Conservation (phyloP, 1,284 basidiomycete species). For the Meira miltonrushii region DNA sequence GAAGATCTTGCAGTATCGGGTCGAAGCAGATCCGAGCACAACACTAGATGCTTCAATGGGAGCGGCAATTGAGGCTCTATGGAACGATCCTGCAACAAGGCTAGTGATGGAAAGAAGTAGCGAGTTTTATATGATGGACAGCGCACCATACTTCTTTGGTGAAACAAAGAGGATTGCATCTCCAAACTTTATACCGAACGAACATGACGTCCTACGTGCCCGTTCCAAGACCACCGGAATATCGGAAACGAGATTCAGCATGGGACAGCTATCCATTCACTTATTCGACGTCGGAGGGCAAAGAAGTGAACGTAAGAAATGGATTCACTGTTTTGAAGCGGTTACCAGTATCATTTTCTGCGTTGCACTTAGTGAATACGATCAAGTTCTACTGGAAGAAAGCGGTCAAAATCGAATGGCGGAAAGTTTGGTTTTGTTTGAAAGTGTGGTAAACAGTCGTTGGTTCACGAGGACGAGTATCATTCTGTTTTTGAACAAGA, state of each 20-base stretch:
- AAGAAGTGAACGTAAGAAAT: slow-evolving; percentile 47
- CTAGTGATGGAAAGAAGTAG: slow-evolving; percentile 77
- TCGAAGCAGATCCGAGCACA: slow-evolving; percentile 47
- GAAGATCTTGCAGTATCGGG: slow-evolving; percentile 54
- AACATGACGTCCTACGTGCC: slow-evolving; percentile 81
- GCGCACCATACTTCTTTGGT: slow-evolving; percentile 84
- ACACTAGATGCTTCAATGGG: slow-evolving; percentile 58
- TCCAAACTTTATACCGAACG: slow-evolving; percentile 75
- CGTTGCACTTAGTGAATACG: slow-evolving; percentile 50
- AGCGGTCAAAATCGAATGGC: slow-evolving; percentile 76
- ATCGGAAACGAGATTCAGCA: slow-evolving; percentile 67
- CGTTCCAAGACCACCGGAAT: slow-evolving; percentile 89
- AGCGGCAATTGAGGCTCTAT: slow-evolving; percentile 72
- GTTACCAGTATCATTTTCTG: slow-evolving; percentile 49
- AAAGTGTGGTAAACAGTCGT: slow-evolving; percentile 77
- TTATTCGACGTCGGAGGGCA: slow-evolving; percentile 51
- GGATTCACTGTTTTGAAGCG: slow-evolving; percentile 52
- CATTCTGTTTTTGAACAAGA: slow-evolving; percentile 78
- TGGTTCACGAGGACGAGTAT: slow-evolving; percentile 93
- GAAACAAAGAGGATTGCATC: slow-evolving; percentile 76
- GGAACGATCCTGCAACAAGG: slow-evolving; percentile 84
- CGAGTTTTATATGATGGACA: slow-evolving; percentile 96
- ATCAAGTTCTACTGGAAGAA: slow-evolving; percentile 44
- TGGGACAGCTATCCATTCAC: slow-evolving; percentile 54
- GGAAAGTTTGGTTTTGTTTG: slow-evolving; percentile 86